Conservation (phyloP, 805 yeast species). For the Candida piceae region DNA sequence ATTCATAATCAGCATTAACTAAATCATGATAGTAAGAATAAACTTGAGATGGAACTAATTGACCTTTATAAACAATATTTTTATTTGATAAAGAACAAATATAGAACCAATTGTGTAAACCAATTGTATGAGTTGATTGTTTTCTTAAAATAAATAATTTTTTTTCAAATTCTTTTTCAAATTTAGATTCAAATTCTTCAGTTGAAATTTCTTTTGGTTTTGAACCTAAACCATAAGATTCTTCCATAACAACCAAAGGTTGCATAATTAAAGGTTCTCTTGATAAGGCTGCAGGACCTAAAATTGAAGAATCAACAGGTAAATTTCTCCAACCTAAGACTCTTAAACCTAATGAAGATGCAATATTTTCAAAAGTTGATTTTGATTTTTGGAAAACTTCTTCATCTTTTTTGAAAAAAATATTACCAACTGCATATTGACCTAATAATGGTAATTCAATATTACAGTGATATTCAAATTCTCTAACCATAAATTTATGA, state of each 20-base stretch:
- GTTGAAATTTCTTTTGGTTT: conserved; percentile 32
- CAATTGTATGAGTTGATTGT: conserved; percentile 85
- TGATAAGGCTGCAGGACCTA: conserved; percentile 91
- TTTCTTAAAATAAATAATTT: conserved; percentile 83
- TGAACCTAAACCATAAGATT: conserved; percentile 37
- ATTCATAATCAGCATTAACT: conserved; percentile 85
- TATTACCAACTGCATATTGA: conserved; percentile 92
- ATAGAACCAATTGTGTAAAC: conserved; percentile 95
- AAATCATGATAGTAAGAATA: conserved; percentile 92
- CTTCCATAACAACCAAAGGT: conserved; percentile 78
- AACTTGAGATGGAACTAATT: conserved; percentile 93
- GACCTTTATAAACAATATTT: conserved; percentile 96
- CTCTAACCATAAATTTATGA: conserved; percentile 79
- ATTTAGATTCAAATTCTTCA: conserved; percentile 50
- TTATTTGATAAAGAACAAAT: conserved; percentile 86
- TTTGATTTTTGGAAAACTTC: conserved; percentile 64
- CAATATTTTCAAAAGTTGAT: conserved; percentile 75
- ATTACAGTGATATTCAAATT: conserved; percentile 67
- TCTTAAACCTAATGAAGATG: conserved; percentile 65
- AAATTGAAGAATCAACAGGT: conserved; percentile 88
- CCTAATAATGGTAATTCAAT: conserved; percentile 70
- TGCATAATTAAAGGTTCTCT: conserved; percentile 90
- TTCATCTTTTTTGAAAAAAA: conserved; percentile 86
- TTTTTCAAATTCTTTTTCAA: conserved; percentile 69
- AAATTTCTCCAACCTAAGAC: conserved; percentile 95